Evolutionary conservation across 2,329 filamentous ascomycete species (phyloP).

Genomic region (Xylariaceae sp.): DNA sequence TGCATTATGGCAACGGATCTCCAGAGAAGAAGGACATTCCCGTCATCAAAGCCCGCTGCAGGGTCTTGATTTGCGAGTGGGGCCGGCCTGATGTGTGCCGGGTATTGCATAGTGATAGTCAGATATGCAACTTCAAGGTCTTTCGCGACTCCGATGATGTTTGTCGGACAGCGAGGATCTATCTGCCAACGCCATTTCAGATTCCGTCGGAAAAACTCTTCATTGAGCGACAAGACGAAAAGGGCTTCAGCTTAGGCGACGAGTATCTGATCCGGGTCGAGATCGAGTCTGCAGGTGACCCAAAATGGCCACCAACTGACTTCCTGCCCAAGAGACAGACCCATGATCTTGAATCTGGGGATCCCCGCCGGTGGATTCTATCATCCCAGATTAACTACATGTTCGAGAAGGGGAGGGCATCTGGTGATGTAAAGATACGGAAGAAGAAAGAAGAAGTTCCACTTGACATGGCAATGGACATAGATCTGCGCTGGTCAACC

Average conservation of each 20-base stretch:
- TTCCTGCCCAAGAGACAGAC: constrained; percentile 41
- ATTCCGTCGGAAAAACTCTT: constrained; percentile 60
- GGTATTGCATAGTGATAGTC: constrained; percentile 60
- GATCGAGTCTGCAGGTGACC: constrained; percentile 57
- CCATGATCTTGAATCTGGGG: constrained; percentile 35
- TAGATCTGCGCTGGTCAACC: constrained; percentile 44
- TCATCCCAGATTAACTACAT: constrained; percentile 38
- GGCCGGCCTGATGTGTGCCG: constrained; percentile 45
- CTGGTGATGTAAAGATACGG: constrained; percentile 37
- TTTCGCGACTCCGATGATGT: constrained; percentile 56
- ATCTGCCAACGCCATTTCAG: constrained; percentile 56
- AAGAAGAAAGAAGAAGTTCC: constrained; percentile 35
- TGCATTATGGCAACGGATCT: constrained; percentile 46
- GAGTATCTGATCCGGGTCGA: constrained; percentile 59
- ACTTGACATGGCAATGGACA: constrained; percentile 39
- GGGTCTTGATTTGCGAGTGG: constrained; percentile 49
- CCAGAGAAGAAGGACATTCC: constrained; percentile 46
- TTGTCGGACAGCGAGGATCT: constrained; percentile 55
- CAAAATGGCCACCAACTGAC: constrained; percentile 60
- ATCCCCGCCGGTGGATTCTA: constrained; percentile 40
- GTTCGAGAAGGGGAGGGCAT: constrained; percentile 40
- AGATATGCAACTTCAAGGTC: constrained; percentile 59
- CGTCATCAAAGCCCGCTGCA: constrained; percentile 50
- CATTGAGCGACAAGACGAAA: constrained; percentile 55
- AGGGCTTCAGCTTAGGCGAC: constrained; percentile 55